Evolutionary conservation across 2,329 filamentous ascomycete genomes (phyloP), one percentile per base, ranked within the genome.

Genomic region (Diaporthe ilicicola): DNA sequence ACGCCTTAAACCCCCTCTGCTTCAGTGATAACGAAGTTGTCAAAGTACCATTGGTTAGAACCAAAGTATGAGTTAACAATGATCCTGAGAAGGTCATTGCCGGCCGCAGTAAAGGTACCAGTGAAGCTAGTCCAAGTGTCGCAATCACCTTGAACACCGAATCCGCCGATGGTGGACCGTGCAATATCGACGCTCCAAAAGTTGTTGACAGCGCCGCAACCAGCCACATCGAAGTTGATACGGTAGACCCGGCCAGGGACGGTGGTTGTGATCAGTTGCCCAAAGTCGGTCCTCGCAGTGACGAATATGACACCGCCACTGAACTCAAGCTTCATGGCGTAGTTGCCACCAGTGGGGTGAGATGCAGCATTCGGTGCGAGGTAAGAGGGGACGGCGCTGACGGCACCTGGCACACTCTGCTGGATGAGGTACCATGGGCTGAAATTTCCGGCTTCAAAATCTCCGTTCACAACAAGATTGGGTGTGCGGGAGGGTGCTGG

Each of bases 11-110:
- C 37, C 6, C 24, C 19, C 34, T 55, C 37, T 22, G 12, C 12
- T 29, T 7, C 24, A 27, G 39, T 3, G 44, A 56, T 32, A 1
- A 39, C 29, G 3, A 59, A 59, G 17, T 44, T 44, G 22, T 42
- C 55, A 22, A 44, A 59, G 4, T 44, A 42, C 6, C 22, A 59
- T 22, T 44, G 55, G 19, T 29, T 44, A 19, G 6, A n/a, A 15
- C 4, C 22, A 4, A 8, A 1, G n/a, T 19, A 2, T 19, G 55
- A 13, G 29, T 0, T 4, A 10, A 13, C 1, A 7, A 3, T 7
- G 1, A 44, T 19, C 10, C 2, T 10, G 2, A 59, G 42, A 22
- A 7, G 1, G 37, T 44, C 34, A n/a, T n/a, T 1, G 2, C 55
- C 37, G 5, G 12, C 17, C 24, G 8, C 55, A 10, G 4, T 7